These are phyloP conservation scores for Oryza punctata DNA, from an alignment of 176 grass and related monocot genomes.

Conservation along the genomic window DNA sequence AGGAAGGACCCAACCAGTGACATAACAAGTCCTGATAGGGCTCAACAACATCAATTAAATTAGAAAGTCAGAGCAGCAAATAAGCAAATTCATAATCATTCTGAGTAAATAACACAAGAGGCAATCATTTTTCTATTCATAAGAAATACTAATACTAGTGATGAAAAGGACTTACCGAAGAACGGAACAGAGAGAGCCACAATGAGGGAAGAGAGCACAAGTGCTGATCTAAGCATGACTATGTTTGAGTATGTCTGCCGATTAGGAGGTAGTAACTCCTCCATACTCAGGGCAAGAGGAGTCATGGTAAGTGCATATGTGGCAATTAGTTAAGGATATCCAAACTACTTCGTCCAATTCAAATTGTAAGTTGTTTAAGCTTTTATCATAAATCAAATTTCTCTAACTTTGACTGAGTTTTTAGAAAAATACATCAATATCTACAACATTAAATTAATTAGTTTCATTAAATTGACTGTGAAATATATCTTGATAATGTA, in stretches of 20 bases:
- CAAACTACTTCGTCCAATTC: not conserved
- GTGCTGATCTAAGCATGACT: slow-evolving; percentile 57
- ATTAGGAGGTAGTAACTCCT: slow-evolving; percentile 67
- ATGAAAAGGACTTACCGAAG: slow-evolving; percentile 54
- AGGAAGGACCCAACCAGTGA: slow-evolving; percentile 72
- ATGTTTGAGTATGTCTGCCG: slow-evolving; percentile 49
- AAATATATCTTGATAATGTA: too few relatives aligned
- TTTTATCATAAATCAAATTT: too few relatives aligned
- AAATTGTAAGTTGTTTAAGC: too few relatives aligned
- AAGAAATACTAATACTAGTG: not conserved
- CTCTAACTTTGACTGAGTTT: too few relatives aligned
- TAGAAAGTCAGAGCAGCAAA: not conserved
- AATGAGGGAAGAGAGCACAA: slow-evolving; percentile 59
- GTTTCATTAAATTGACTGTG: too few relatives aligned
- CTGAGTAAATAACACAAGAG: not conserved
- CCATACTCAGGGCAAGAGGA: slow-evolving; percentile 73
- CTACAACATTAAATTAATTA: too few relatives aligned
- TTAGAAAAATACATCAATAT: too few relatives aligned
- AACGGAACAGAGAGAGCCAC: slow-evolving; percentile 77
- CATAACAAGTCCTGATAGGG: slow-evolving; percentile 65
- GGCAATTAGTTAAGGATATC: slow-evolving; percentile 48
- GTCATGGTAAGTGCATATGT: slow-evolving; percentile 82
- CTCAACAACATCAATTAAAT: not conserved
- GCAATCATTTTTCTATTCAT: not conserved
- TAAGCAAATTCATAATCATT: not conserved